Percentiles rank a stretch among this genome's conserved stretches.
phyloP scores from a whole-genome alignment of 495 filamentous ascomycete genomes.

The Xylaria intraflava region DNA sequence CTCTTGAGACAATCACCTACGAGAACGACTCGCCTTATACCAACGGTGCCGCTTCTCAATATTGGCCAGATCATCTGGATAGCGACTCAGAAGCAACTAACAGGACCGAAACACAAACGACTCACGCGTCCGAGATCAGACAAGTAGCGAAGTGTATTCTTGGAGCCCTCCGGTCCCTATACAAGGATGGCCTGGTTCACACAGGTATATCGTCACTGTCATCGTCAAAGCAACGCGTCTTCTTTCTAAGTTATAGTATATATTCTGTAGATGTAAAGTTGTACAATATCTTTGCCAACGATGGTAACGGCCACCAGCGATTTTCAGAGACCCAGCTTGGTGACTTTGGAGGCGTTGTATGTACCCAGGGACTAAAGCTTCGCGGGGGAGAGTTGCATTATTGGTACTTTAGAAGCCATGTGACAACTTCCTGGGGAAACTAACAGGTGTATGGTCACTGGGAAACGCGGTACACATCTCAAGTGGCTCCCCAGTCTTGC shows the following conservation, averaged over 20 bases:
- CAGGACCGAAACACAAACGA: conserved; percentile 27
- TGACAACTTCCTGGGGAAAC: conserved; percentile 32
- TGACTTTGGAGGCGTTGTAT: conserved; percentile 35
- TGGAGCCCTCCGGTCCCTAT: conserved; percentile 31
- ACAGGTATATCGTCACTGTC: conserved; percentile 23
- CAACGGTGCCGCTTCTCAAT: neutral
- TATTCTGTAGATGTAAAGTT: conserved; percentile 32
- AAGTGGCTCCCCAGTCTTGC: conserved; percentile 1
- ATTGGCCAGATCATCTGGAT: conserved; percentile 28
- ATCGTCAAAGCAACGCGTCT: neutral
- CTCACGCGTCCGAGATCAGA: conserved; percentile 37
- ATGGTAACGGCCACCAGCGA: conserved; percentile 22
- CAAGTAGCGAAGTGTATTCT: conserved; percentile 34
- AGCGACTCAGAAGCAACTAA: conserved; percentile 29
- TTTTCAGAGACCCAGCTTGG: conserved; percentile 36
- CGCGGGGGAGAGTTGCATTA: conserved; percentile 31
- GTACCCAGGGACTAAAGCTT: conserved; percentile 28
- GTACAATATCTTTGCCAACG: conserved; percentile 38
- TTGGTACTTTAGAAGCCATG: conserved; percentile 35
- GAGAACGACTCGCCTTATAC: neutral
- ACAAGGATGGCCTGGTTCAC: conserved; percentile 36
- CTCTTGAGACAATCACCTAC: neutral
- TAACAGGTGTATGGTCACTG: conserved; percentile 44
- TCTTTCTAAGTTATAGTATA: neutral
- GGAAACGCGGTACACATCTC: conserved; percentile 27